Conservation (phyloP, 176 grass and related monocot species). For the Alopecurus myosuroides region DNA sequence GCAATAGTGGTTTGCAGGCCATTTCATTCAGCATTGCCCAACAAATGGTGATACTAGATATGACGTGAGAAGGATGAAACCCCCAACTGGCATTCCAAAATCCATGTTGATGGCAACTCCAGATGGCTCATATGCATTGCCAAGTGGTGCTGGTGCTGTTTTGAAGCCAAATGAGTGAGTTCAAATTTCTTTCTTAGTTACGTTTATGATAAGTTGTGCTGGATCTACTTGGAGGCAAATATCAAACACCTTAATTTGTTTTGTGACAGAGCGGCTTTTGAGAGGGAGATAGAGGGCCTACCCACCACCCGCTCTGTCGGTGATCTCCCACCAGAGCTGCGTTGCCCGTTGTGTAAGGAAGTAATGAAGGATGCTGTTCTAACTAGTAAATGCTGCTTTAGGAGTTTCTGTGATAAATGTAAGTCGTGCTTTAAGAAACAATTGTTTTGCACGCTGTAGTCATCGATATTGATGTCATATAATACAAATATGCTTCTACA, state of each 20-base stretch:
- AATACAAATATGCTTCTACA: not conserved
- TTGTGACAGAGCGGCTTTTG: constrained; percentile 90
- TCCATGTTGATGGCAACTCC: constrained; percentile 96
- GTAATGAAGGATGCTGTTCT: constrained; percentile 99
- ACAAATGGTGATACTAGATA: constrained; percentile 94
- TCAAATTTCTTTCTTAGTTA: constrained; percentile 7
- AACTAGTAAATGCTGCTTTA: constrained; percentile 99
- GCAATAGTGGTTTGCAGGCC: constrained; percentile 48
- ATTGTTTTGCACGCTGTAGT: not conserved
- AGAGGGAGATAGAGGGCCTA: constrained; percentile 94
- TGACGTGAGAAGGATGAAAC: constrained; percentile 85
- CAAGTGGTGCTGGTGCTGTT: constrained; percentile 91
- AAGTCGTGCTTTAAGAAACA: constrained; percentile 15
- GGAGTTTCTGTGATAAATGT: constrained; percentile 99
- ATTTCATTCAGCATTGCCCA: constrained; percentile 98
- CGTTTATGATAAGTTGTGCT: not conserved
- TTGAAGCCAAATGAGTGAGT: constrained; percentile 94
- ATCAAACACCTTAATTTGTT: not conserved
- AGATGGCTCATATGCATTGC: constrained; percentile 92
- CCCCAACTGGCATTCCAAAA: constrained; percentile 98
- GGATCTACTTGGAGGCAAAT: not conserved
- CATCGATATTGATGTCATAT: not conserved
- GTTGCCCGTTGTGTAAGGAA: constrained; percentile 92
- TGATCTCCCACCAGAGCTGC: constrained; percentile 86
- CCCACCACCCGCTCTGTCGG: constrained; percentile 58